These are phyloP conservation scores for Blastomyces parvus DNA, from an alignment of 2,329 filamentous ascomycete genomes.

Conservation along the genomic window DNA sequence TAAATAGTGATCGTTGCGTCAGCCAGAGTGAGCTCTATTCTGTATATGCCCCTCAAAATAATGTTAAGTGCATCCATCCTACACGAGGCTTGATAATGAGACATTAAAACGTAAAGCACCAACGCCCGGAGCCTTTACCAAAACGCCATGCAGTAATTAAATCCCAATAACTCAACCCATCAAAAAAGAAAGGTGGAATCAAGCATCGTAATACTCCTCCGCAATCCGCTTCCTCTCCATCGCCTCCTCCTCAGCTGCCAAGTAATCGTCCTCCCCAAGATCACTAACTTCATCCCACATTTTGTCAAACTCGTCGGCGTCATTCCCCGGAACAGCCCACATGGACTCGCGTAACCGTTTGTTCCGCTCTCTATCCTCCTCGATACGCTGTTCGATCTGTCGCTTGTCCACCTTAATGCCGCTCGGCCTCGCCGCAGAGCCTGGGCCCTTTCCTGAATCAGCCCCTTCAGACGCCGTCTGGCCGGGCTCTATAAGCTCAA, in stretches of 20 bases:
- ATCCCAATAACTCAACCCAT: not conserved
- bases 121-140: not conserved
- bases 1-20: not conserved
- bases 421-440: slow-evolving; percentile 22
- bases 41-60: no score
- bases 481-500: slow-evolving; percentile 27
- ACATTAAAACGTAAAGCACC: not conserved
- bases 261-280: slow-evolving; percentile 75
- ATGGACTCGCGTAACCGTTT: slow-evolving; percentile 86
- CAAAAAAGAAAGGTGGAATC: not conserved
- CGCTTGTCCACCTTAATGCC: slow-evolving; percentile 61
- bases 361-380: slow-evolving; percentile 91
- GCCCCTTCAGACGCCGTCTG: slow-evolving; percentile 20
- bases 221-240: slow-evolving; percentile 44
- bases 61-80: no score
- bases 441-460: slow-evolving; percentile 19
- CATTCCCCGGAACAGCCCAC: slow-evolving; percentile 68
- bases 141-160: slow-evolving; percentile 1
- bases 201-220: slow-evolving; percentile 19
- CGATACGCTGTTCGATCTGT: slow-evolving; percentile 90
- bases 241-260: slow-evolving; percentile 65
- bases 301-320: slow-evolving; percentile 63
- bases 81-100: not conserved
- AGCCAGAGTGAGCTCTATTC: not conserved
- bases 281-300: slow-evolving; percentile 84